phyloP scores from a whole-genome alignment of 1,284 basidiomycete species.

The Ustilago vetiveriae region DNA sequence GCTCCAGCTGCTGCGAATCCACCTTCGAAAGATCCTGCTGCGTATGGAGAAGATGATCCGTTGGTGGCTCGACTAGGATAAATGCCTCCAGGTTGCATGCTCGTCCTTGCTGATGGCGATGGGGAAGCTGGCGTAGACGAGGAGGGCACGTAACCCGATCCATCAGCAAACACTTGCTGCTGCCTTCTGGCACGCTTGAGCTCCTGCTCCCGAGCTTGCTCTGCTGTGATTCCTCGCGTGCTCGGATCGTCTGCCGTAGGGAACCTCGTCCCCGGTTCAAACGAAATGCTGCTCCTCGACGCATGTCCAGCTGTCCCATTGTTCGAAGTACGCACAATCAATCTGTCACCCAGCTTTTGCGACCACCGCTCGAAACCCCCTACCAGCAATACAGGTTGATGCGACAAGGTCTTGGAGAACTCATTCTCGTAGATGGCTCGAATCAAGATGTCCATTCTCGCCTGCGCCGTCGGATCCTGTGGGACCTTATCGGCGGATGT shows the following conservation, averaged over 20 bases:
- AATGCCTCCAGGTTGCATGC: slow-evolving; percentile 37
- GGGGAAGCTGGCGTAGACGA: slow-evolving; percentile 13
- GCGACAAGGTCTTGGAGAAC: slow-evolving; percentile 71
- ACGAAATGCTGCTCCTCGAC: slow-evolving; percentile 36
- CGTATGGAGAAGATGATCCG: slow-evolving; percentile 21
- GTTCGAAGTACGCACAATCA: slow-evolving; percentile 64
- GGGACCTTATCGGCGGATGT: slow-evolving; percentile 18
- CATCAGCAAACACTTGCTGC: slow-evolving; percentile 39
- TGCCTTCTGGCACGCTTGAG: slow-evolving; percentile 43
- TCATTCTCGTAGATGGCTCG: slow-evolving; percentile 59
- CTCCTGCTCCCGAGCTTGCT: slow-evolving; percentile 33
- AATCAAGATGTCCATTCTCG: slow-evolving; percentile 43
- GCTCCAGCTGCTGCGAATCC: slow-evolving; percentile 17
- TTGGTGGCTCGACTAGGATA: slow-evolving; percentile 34
- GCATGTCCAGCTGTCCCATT: neutral
- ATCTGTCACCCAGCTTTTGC: slow-evolving; percentile 73
- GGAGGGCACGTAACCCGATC: slow-evolving; percentile 6
- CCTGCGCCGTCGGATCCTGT: slow-evolving; percentile 39
- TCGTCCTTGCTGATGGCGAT: neutral
- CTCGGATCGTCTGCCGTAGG: slow-evolving; percentile 31
- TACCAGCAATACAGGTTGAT: slow-evolving; percentile 82
- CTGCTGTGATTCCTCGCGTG: slow-evolving; percentile 16
- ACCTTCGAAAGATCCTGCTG: slow-evolving; percentile 12
- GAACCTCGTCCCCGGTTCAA: slow-evolving; percentile 38
- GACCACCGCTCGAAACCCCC: slow-evolving; percentile 89